phyloP scores from a whole-genome alignment of 2,329 filamentous ascomycete species.

The Claviceps humidiphila region DNA sequence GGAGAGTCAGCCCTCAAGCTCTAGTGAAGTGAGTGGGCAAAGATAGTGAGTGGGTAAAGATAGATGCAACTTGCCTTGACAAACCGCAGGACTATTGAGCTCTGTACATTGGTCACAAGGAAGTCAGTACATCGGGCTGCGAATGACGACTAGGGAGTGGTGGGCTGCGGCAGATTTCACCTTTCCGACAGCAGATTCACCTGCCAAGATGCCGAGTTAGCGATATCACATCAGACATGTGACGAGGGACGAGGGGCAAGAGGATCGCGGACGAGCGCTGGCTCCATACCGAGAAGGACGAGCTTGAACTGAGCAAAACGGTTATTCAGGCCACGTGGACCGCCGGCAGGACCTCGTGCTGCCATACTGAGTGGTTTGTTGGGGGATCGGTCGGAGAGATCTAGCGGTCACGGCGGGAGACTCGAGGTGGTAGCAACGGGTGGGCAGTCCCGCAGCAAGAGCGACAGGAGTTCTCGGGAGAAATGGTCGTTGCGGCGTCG shows the following conservation, averaged over 20 bases:
- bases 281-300: constrained; percentile 74
- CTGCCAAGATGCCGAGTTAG: constrained; percentile 32
- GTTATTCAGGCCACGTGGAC: constrained; percentile 53
- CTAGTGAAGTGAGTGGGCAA: background rate
- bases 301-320: constrained; percentile 99
- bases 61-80: constrained; percentile 64
- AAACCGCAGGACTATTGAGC: constrained; percentile 93
- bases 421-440: background rate
- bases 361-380: constrained; percentile 48
- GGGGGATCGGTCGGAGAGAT: background rate
- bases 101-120: constrained; percentile 41
- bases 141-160: background rate
- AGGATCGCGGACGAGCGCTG: background rate
- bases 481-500: background rate
- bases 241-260: background rate
- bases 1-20: background rate
- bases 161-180: constrained; percentile 30
- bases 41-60: background rate
- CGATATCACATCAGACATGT: background rate
- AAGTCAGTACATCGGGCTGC: constrained; percentile 10
- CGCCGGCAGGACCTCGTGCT: constrained; percentile 56
- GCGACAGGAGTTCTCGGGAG: background rate
- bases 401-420: background rate
- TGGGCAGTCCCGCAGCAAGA: background rate
- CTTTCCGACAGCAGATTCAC: constrained; percentile 98